Evolutionary conservation across 78 protist genomes (phyloP).

Genomic region (Salpingoeca rosetta): DNA sequence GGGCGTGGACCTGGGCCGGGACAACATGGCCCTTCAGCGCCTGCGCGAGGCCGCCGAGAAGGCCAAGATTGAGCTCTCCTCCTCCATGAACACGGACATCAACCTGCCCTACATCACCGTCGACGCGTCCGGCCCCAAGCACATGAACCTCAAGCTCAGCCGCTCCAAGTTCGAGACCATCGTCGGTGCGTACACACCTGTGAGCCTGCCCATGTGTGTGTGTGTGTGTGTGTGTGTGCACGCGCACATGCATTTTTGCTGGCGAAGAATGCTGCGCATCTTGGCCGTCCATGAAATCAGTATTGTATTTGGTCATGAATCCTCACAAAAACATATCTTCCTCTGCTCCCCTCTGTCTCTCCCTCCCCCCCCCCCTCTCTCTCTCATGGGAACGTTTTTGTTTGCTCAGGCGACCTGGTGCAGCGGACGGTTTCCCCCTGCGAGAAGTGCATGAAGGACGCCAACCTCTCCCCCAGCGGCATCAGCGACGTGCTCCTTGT

Average conservation of each 20-base stretch:
- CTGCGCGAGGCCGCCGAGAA: slow-evolving; percentile 96
- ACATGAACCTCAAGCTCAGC: slow-evolving; percentile 70
- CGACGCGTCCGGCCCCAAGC: slow-evolving; percentile 92
- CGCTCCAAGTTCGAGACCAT: slow-evolving; percentile 80
- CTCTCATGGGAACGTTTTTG: no score
- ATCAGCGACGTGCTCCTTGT: slow-evolving; percentile 94
- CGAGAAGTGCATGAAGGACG: slow-evolving; percentile 84
- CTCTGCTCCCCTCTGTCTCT: no score
- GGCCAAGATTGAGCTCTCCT: slow-evolving; percentile 94
- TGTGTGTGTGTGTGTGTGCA: no score
- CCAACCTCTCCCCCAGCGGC: slow-evolving; percentile 61
- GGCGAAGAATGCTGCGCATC: no score
- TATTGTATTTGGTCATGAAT: no score
- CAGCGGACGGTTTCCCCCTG: slow-evolving; percentile 82
- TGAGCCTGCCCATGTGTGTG: no score
- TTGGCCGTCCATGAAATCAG: no score
- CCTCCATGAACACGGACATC: slow-evolving; percentile 74
- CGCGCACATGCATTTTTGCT: no score
- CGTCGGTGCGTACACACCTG: no score
- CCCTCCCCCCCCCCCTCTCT: no score
- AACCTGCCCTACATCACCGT: slow-evolving; percentile 97
- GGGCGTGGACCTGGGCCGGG: slow-evolving; percentile 24
- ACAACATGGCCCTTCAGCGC: slow-evolving; percentile 86
- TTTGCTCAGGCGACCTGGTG: slow-evolving; percentile 65
- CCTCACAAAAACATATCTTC: no score